phyloP scores from a whole-genome alignment of 345 rosid species.

The Euphorbia tirucalli region DNA sequence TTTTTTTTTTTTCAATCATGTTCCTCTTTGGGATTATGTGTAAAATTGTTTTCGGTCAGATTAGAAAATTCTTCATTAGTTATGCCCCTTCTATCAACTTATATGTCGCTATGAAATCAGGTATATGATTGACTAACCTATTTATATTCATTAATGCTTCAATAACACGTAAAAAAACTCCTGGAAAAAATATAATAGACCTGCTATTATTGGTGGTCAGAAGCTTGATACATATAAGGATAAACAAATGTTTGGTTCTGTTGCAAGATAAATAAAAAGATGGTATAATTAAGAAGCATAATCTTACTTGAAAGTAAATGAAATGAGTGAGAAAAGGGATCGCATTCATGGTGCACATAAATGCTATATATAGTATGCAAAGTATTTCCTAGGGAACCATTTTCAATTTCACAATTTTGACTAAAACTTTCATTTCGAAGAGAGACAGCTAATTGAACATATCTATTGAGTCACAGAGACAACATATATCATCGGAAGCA shows the following conservation, averaged over 20 bases:
- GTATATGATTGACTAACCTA: not conserved
- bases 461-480: not conserved
- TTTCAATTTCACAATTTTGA: not conserved
- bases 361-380: no score
- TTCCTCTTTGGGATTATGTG: not conserved
- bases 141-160: not conserved
- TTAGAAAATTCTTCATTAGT: not conserved
- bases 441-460: not conserved
- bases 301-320: not conserved
- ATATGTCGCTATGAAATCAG: not conserved
- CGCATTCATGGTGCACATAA: not conserved
- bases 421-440: not conserved
- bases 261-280: not conserved
- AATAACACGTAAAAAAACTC: not conserved
- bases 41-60: not conserved
- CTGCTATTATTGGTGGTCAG: not conserved
- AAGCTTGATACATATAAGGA: constrained; percentile 1
- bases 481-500: not conserved
- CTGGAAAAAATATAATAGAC: not conserved
- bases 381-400: not conserved
- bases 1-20: not conserved
- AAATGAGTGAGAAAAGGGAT: not conserved
- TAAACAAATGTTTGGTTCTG: not conserved
- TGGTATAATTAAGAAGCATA: not conserved
- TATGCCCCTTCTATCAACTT: not conserved